Evolutionary conservation across 495 filamentous ascomycete species (phyloP).

Genomic region (Cryomyces minteri): DNA sequence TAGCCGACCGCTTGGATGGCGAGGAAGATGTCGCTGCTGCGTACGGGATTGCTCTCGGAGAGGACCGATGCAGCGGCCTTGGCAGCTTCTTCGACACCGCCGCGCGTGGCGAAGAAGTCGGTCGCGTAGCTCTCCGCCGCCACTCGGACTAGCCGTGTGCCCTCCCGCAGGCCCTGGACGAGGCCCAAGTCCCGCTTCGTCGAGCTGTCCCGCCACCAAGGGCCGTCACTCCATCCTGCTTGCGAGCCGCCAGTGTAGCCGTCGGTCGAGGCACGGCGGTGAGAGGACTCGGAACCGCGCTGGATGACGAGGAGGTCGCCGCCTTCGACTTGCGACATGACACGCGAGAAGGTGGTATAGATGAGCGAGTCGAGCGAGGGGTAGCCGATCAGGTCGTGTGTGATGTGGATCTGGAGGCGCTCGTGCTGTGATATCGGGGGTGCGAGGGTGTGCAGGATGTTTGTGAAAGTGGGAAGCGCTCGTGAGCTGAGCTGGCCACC

Average conservation of each 20-base stretch:
- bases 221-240: constrained; percentile 72
- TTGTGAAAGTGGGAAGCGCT: constrained; percentile 87
- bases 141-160: constrained; percentile 72
- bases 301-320: constrained; percentile 95
- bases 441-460: constrained; percentile 82
- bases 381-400: constrained; percentile 86
- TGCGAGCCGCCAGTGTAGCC: constrained; percentile 34
- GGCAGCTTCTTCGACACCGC: constrained; percentile 65
- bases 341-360: constrained; percentile 80
- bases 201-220: constrained; percentile 76
- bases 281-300: constrained; percentile 64
- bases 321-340: constrained; percentile 97
- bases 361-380: constrained; percentile 87
- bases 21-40: constrained; percentile 87
- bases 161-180: constrained; percentile 65
- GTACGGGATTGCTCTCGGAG: constrained; percentile 70
- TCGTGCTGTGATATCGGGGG: constrained; percentile 96
- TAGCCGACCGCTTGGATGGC: constrained; percentile 73
- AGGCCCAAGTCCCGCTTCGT: constrained; percentile 58
- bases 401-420: constrained; percentile 93
- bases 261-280: constrained; percentile 29
- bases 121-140: constrained; percentile 72
- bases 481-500: constrained; percentile 79
- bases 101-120: constrained; percentile 60
- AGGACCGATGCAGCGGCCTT: constrained; percentile 55